phyloP scores from a whole-genome alignment of 106 monocot species.

The Apostasia shenzhenica region DNA sequence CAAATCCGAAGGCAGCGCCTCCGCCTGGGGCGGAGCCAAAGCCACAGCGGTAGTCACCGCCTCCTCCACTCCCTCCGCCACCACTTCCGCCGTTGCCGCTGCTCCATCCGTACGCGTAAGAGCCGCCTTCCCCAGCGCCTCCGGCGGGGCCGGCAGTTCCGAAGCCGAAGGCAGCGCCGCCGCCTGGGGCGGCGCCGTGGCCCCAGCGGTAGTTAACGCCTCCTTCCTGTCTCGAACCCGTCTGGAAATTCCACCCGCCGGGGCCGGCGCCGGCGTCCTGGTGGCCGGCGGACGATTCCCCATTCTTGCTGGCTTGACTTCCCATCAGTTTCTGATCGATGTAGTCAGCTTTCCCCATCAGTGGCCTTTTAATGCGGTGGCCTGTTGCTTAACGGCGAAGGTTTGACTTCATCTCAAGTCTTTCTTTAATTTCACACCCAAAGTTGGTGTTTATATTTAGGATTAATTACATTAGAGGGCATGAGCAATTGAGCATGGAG shows the following conservation, averaged over 20 bases:
- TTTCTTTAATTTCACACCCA: neutral
- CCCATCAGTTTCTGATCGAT: neutral
- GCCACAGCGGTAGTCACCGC: neutral
- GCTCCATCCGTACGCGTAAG: constrained; percentile 6
- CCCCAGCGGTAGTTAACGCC: neutral
- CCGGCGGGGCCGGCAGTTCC: neutral
- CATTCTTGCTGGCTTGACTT: neutral
- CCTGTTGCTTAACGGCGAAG: neutral
- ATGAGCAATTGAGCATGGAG: too few relatives aligned
- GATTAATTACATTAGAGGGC: too few relatives aligned
- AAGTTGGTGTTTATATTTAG: too few relatives aligned
- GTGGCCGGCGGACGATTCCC: neutral
- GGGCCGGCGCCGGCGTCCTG: neutral
- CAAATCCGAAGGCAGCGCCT: neutral
- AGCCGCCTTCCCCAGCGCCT: neutral
- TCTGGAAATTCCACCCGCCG: neutral
- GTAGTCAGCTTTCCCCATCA: neutral
- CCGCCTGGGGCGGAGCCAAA: neutral
- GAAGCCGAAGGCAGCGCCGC: neutral
- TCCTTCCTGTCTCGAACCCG: neutral
- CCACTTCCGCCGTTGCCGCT: neutral
- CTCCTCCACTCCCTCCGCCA: neutral
- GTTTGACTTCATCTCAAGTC: neutral
- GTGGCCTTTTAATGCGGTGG: neutral
- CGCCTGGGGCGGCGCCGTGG: neutral